A percentile compares a stretch with the other conserved stretches of the same genome.
These are phyloP conservation scores for Ascochyta koolunga DNA, from an alignment of 2,329 filamentous ascomycete species.

Conservation along the genomic window DNA sequence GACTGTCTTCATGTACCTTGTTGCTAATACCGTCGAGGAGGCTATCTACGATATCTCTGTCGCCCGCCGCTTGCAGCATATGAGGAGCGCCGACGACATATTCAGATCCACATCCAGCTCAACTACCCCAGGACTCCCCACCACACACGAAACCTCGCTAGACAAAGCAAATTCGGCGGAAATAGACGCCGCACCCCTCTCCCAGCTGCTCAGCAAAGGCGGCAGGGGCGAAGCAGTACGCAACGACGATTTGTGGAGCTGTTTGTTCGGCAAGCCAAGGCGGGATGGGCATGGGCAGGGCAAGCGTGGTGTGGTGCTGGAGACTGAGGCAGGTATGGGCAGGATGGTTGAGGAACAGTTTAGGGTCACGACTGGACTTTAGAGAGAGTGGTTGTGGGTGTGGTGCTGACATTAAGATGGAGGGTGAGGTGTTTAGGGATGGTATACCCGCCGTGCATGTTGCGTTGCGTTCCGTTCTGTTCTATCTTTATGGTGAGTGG, in stretches of 20 bases:
- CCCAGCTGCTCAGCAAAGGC: conserved; percentile 72
- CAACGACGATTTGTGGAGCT: conserved; percentile 83
- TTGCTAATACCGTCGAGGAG: conserved; percentile 90
- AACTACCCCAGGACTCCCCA: no score
- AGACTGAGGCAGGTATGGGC: not conserved
- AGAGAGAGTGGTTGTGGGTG: conserved; percentile 53
- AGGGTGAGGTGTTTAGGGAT: not conserved
- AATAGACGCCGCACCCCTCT: conserved; percentile 73
- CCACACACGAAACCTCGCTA: conserved; percentile 55
- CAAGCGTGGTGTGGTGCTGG: not conserved
- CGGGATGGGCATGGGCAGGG: not conserved
- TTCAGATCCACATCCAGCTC: no score
- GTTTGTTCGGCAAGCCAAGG: conserved; percentile 72
- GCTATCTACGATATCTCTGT: conserved; percentile 89
- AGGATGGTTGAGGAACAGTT: conserved; percentile 7
- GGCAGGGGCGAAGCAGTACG: conserved; percentile 80
- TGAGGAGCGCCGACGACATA: conserved; percentile 59
- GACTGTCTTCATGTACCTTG: conserved; percentile 92
- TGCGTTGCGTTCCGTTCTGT: no score
- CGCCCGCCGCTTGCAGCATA: conserved; percentile 76
- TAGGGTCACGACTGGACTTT: conserved; percentile 35
- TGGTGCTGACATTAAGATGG: no score
- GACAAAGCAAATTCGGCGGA: conserved; percentile 87
- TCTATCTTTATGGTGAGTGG: no score
- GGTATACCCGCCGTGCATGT: no score